Evolutionary conservation across 1,284 basidiomycete species (phyloP), one percentile per base, ranked within the genome.

Genomic region (Megacollybia platyphylla): DNA sequence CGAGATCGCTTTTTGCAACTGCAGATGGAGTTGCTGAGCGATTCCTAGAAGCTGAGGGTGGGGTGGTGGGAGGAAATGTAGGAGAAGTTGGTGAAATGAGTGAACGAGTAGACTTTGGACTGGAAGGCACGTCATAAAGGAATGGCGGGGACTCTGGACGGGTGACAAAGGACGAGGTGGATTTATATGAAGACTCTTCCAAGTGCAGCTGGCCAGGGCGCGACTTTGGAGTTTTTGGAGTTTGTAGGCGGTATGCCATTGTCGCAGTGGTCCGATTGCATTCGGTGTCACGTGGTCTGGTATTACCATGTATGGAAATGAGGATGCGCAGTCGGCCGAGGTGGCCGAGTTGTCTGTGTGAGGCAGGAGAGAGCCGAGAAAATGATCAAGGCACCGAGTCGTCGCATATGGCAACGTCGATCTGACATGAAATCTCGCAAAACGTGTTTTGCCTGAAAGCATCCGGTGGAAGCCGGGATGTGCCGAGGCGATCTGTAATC

Each of bases 21-120:
- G 31, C 7, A 7, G 72, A 66, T 4, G 84, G 79, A 28, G 82
- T 83, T 4, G 70, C 61, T 5, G 79, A 79, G 45, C 80, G 70
- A 51, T 73, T 71, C 41, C 74, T 68, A 44, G 55, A 58, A 32
- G 66, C 66, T 7, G 73, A 76, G 6, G 76, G 72, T 17, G 77
- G 73, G 20, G 68, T 64, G 48, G 68, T 70, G n/a, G 64, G 57
- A 15, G 69, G 56, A 49, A 68, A 71, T n/a, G 70, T 70, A 15
- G 81, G 76, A 5, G 78, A 79, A 2, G 70, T 64, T 9, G 79
- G 76, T 20, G 75, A 76, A 28, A 56, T 52, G 31, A 68, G 48
- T 70, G 71, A 42, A 61, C 68, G 17, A 75, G 71, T 3, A 76
- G 74, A 13, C 63, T 49, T 40, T 46, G 42, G n/a, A 48, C 53